Evolutionary conservation across 2,329 filamentous ascomycete species (phyloP).

Genomic region (Ambrosiella xylebori): DNA sequence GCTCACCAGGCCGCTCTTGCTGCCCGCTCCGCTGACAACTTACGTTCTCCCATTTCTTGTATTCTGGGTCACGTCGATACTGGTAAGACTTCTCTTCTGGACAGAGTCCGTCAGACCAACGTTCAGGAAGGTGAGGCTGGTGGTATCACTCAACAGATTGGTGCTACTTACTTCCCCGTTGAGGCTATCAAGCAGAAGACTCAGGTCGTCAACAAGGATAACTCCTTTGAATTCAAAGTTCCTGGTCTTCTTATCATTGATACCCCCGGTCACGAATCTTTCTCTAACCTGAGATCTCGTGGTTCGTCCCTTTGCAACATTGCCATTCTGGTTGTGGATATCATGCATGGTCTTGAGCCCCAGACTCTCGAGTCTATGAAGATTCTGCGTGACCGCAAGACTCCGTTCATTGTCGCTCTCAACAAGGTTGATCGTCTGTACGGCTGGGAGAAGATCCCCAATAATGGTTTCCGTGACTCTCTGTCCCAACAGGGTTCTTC

Average conservation of each 20-base stretch:
- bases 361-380: conserved; percentile 97
- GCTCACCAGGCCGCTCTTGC: conserved; percentile 83
- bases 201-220: conserved; percentile 78
- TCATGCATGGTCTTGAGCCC: conserved; percentile 97
- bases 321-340: conserved; percentile 95
- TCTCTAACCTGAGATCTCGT: conserved; percentile 91
- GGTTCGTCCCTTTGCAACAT: conserved; percentile 99
- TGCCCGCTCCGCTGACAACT: conserved; percentile 79
- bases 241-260: conserved; percentile 94
- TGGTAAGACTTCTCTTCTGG: conserved; percentile 96
- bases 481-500: conserved; percentile 78
- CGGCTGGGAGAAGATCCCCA: conserved; percentile 95
- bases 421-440: conserved; percentile 99
- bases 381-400: conserved; percentile 79
- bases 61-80: conserved; percentile 99
- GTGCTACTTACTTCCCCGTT: conserved; percentile 96
- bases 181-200: conserved; percentile 89
- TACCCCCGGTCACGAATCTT: conserved; percentile 98
- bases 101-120: conserved; percentile 97
- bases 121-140: conserved; percentile 98
- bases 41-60: conserved; percentile 97
- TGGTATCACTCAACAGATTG: conserved; percentile 98
- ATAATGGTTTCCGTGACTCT: conserved; percentile 95
- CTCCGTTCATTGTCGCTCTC: conserved; percentile 92
- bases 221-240: conserved; percentile 88